Evolutionary conservation across 257 asterid species (phyloP).

Genomic region (Solanum pinnatisectum): DNA sequence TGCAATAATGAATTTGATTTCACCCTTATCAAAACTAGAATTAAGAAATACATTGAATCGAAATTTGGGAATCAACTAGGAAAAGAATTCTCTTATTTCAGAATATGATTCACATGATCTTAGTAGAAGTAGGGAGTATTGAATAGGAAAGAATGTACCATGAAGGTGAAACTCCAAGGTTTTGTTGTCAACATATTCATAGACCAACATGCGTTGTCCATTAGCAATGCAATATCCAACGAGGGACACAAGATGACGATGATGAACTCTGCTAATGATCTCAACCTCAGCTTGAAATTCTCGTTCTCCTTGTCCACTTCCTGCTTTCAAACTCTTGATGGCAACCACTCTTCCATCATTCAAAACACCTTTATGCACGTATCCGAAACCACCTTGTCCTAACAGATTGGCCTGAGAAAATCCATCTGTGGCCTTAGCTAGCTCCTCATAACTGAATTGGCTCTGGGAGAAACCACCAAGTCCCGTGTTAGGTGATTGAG

Average conservation of each 20-base stretch:
- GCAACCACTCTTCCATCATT: conserved; percentile 56
- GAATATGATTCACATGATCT: not conserved
- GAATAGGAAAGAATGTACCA: conserved; percentile 19
- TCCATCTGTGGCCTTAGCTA: conserved; percentile 51
- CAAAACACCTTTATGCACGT: conserved; percentile 70
- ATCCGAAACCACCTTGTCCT: conserved; percentile 93
- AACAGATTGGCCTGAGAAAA: conserved; percentile 59
- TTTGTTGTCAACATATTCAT: conserved; percentile 67
- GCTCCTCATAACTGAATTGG: conserved; percentile 59
- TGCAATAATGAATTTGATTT: conserved; percentile 8
- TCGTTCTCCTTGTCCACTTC: conserved; percentile 94
- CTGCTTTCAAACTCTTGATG: conserved; percentile 72
- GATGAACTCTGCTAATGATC: conserved; percentile 91
- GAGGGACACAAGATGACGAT: conserved; percentile 89
- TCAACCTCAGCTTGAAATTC: conserved; percentile 97
- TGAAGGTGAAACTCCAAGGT: conserved; percentile 87
- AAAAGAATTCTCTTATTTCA: not conserved
- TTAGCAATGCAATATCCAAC: conserved; percentile 84
- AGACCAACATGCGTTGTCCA: conserved; percentile 66
- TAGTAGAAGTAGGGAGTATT: not conserved
- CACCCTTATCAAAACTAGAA: not conserved
- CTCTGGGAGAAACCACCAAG: conserved; percentile 25
- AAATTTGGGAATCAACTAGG: not conserved
- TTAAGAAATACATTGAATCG: not conserved
- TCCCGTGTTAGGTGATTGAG: conserved; percentile 31